Evolutionary conservation across 805 yeast species (phyloP).

Genomic region (Grigorovia transvaalensis): DNA sequence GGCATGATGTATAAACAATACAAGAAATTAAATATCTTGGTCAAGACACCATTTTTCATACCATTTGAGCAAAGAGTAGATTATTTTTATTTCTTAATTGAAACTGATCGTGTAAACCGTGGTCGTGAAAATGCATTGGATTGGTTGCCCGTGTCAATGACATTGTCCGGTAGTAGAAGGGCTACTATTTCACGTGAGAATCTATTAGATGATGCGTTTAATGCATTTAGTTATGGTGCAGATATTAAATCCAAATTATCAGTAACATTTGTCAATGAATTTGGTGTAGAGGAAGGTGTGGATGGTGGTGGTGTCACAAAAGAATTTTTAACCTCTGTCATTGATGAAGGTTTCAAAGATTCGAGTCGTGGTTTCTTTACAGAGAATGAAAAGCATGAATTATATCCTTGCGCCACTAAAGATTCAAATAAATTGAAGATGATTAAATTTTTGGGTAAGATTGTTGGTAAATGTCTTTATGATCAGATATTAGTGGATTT

Average conservation of each 20-base stretch:
- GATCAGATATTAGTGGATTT: conserved; percentile 74
- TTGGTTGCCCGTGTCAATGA: conserved; percentile 36
- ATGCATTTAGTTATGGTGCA: conserved; percentile 45
- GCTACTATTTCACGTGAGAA: conserved; percentile 53
- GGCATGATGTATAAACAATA: conserved; percentile 12
- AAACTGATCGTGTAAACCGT: conserved; percentile 36
- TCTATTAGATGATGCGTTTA: conserved; percentile 66
- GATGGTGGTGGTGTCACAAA: conserved; percentile 97
- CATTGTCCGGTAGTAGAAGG: conserved; percentile 5
- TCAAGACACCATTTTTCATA: conserved; percentile 67
- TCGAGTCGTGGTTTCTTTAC: conserved; percentile 29
- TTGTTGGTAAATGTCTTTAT: conserved; percentile 82
- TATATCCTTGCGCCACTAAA: conserved; percentile 45
- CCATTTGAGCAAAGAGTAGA: conserved; percentile 66
- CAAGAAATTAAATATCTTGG: conserved; percentile 40
- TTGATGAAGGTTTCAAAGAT: conserved; percentile 51
- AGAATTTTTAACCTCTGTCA: conserved; percentile 70
- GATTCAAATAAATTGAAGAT: conserved; percentile 26
- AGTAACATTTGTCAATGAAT: conserved; percentile 60
- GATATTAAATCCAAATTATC: conserved; percentile 48
- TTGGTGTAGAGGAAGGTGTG: conserved; percentile 75
- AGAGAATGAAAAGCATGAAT: conserved; percentile 41
- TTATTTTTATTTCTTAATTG: conserved; percentile 55
- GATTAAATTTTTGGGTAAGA: conserved; percentile 61
- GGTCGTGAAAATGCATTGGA: background rate